Evolutionary conservation across 495 filamentous ascomycete genomes (phyloP).

Genomic region (Margaritispora aquatica): DNA sequence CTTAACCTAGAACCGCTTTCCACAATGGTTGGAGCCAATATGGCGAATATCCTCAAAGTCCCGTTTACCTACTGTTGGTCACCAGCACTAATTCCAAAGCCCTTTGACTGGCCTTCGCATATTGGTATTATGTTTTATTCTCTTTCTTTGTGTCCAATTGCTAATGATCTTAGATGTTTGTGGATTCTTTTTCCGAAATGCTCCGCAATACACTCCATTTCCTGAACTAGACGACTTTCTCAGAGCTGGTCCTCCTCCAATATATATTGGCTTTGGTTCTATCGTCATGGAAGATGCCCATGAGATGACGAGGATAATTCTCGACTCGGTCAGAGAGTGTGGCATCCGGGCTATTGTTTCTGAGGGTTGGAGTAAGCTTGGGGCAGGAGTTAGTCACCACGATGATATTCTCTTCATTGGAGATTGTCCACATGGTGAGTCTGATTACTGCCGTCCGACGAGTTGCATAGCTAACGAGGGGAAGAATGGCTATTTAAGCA

Average conservation of each 20-base stretch:
- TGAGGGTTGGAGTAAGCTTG: constrained; percentile 57
- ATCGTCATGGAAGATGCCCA: constrained; percentile 59
- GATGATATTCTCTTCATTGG: constrained; percentile 50
- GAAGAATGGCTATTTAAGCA: constrained; percentile 58
- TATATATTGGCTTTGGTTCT: constrained; percentile 64
- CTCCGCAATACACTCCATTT: constrained; percentile 43
- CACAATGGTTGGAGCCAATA: constrained; percentile 5
- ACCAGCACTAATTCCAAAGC: constrained; percentile 54
- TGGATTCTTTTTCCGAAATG: constrained; percentile 55
- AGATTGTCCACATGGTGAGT: constrained; percentile 49
- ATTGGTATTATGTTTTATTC: constrained; percentile 30
- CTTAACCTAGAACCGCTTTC: constrained; percentile 47
- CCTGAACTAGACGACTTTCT: constrained; percentile 48
- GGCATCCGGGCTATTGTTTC: constrained; percentile 55
- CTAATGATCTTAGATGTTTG: constrained; percentile 38
- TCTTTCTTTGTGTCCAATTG: not conserved
- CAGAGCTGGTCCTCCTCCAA: constrained; percentile 43
- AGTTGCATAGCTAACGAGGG: not conserved
- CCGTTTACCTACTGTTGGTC: constrained; percentile 65
- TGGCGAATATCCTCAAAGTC: constrained; percentile 36
- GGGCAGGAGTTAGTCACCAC: constrained; percentile 36
- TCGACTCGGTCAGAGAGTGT: constrained; percentile 43
- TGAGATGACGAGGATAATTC: constrained; percentile 43
- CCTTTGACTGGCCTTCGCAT: constrained; percentile 52
- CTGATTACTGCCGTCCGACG: not conserved